phyloP scores from a whole-genome alignment of 2,329 filamentous ascomycete species.

The Curvularia hawaiiensis region DNA sequence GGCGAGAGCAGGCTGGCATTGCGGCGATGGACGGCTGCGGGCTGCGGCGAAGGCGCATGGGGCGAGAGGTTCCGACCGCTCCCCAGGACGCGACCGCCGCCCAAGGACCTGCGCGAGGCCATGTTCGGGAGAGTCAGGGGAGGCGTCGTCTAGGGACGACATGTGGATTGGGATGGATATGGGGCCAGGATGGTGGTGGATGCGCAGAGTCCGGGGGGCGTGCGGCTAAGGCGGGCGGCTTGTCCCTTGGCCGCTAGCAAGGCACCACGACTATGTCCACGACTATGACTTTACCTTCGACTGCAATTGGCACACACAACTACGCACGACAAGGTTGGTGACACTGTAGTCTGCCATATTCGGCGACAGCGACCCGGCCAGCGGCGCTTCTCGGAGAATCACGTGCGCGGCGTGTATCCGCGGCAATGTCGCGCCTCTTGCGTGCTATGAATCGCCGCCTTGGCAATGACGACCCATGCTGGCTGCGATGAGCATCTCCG shows the following conservation, averaged over 20 bases:
- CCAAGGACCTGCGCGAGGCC: conserved; percentile 67
- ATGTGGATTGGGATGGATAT: conserved; percentile 22
- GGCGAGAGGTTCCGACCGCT: conserved; percentile 83
- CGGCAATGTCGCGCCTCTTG: not conserved
- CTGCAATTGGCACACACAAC: not conserved
- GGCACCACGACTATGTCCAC: not conserved
- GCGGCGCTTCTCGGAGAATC: not conserved
- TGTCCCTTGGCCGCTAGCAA: not conserved
- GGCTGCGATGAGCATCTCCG: conserved; percentile 28
- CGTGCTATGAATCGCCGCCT: conserved; percentile 2
- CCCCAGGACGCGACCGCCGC: conserved; percentile 89
- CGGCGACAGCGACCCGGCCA: not conserved
- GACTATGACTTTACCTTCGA: too few relatives aligned
- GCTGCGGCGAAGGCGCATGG: conserved; percentile 51
- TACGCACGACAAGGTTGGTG: not conserved
- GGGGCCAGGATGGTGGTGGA: not conserved
- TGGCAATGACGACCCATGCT: conserved; percentile 22
- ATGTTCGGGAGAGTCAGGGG: conserved; percentile 33
- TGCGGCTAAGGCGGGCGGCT: not conserved
- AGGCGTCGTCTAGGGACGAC: conserved; percentile 18
- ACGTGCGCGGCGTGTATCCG: not conserved
- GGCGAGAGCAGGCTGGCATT: conserved; percentile 62
- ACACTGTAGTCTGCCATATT: not conserved
- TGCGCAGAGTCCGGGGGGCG: not conserved
- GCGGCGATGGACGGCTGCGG: conserved; percentile 41